These are phyloP conservation scores for Trifolium pratense DNA, from an alignment of 306 rosid genomes.

Conservation along the genomic window DNA sequence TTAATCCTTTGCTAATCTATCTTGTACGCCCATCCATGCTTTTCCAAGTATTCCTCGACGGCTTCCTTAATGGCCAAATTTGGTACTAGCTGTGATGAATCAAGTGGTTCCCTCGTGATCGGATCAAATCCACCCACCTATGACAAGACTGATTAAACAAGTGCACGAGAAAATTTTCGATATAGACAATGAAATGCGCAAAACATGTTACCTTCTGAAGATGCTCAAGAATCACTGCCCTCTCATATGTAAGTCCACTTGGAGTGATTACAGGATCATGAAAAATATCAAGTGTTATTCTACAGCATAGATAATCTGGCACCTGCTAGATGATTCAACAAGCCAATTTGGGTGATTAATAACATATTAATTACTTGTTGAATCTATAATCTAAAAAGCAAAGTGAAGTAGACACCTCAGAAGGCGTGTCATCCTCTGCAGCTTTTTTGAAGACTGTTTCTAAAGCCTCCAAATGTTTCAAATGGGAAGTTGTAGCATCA, in stretches of 20 bases:
- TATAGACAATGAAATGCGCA: constrained; percentile 20
- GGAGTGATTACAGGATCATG: constrained; percentile 98
- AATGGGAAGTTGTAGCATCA: constrained; percentile 49
- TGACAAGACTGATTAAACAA: constrained; percentile 27
- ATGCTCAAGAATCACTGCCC: constrained; percentile 87
- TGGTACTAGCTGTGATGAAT: constrained; percentile 62
- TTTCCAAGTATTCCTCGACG: constrained; percentile 68
- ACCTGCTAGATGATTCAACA: constrained; percentile 56
- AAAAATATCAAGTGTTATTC: constrained; percentile 80
- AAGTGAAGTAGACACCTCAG: constrained; percentile 58
- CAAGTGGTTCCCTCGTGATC: constrained; percentile 69
- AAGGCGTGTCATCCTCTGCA: constrained; percentile 63
- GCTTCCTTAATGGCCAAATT: constrained; percentile 88
- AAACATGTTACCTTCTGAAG: constrained; percentile 69
- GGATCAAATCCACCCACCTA: constrained; percentile 95
- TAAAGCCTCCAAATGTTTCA: constrained; percentile 59
- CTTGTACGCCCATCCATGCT: constrained; percentile 93
- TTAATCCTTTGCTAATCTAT: constrained; percentile 47
- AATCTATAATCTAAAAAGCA: neutral
- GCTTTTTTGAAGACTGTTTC: constrained; percentile 63
- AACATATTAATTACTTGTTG: neutral
- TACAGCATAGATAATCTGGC: constrained; percentile 90
- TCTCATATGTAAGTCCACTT: constrained; percentile 86
- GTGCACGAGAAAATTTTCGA: neutral
- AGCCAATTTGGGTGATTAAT: constrained; percentile 14